Evolutionary conservation across 2,329 filamentous ascomycete species (phyloP).

Genomic region (Dichotomopilus funicola): DNA sequence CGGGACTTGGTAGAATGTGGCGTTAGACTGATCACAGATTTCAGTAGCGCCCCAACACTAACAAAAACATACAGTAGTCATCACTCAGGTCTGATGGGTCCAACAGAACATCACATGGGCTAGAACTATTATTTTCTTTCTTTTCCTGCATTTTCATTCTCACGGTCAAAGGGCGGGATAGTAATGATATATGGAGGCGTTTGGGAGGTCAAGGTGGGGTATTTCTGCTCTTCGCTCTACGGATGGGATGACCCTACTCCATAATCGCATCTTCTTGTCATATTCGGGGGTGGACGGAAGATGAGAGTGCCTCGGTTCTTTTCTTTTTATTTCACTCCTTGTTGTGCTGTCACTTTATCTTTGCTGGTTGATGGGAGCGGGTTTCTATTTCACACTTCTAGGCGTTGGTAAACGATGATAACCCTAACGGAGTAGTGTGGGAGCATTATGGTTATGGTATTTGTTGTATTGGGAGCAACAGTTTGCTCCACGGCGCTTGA

Average conservation of each 20-base stretch:
- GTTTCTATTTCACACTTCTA: not conserved
- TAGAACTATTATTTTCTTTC: not conserved
- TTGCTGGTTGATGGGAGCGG: no score
- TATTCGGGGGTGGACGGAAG: slow-evolving; percentile 2
- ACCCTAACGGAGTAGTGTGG: slow-evolving; percentile 3
- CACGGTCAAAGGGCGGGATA: not conserved
- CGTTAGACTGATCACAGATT: no score
- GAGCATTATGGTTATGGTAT: no score
- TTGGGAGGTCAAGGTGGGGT: not conserved
- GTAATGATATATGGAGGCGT: slow-evolving; percentile 14
- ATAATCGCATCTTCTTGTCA: slow-evolving; percentile 10
- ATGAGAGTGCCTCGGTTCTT: no score
- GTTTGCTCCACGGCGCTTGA: no score
- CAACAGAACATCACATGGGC: not conserved
- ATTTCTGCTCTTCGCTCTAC: not conserved
- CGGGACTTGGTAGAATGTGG: no score
- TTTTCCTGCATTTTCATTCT: slow-evolving; percentile 6
- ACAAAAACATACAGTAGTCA: not conserved
- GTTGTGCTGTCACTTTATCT: no score
- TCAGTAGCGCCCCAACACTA: not conserved
- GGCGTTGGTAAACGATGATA: not conserved
- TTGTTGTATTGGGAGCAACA: no score
- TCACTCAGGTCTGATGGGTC: not conserved
- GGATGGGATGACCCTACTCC: not conserved
- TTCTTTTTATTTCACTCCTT: no score